These are phyloP conservation scores for Lepiota subincarnata DNA, from an alignment of 768 basidiomycete species.

Conservation along the genomic window DNA sequence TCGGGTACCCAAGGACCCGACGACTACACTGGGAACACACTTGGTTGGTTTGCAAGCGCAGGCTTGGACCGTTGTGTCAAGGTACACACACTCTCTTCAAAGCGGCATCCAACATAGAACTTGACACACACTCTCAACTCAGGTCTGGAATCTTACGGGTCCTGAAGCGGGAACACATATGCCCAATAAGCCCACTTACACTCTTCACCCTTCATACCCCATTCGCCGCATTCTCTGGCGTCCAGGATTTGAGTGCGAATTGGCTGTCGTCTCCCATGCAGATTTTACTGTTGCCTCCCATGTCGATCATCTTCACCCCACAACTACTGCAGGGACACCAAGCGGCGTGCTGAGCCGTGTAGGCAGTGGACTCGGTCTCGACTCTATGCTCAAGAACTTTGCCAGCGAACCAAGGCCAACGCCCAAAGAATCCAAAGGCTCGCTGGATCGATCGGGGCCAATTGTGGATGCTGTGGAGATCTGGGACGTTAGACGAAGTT, in stretches of 20 bases:
- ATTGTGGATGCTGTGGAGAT: conserved; percentile 68
- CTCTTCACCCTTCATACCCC: conserved; percentile 69
- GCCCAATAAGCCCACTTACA: conserved; percentile 61
- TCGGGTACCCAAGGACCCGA: conserved; percentile 10
- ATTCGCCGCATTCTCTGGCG: conserved; percentile 76
- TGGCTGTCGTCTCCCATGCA: conserved; percentile 69
- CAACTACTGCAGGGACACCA: conserved; percentile 5
- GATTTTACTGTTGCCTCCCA: conserved; percentile 34
- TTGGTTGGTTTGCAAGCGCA: conserved; percentile 78
- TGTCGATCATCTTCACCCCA: conserved; percentile 17
- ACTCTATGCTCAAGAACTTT: conserved; percentile 20
- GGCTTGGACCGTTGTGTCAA: conserved; percentile 79
- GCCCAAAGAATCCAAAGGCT: conserved; percentile 1
- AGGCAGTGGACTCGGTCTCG: conserved; percentile 26
- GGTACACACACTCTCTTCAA: conserved; percentile 30
- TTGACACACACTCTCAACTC: neutral
- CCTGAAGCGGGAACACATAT: conserved; percentile 44
- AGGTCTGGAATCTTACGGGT: conserved; percentile 71
- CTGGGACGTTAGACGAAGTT: conserved; percentile 81
- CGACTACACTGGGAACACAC: conserved; percentile 29
- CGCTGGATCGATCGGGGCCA: neutral
- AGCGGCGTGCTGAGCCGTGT: conserved; percentile 21
- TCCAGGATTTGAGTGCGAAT: conserved; percentile 69
- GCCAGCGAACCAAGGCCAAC: conserved; percentile 9
- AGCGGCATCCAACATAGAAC: neutral